phyloP scores from a whole-genome alignment of 495 filamentous ascomycete genomes.

The Penicillium daleae region DNA sequence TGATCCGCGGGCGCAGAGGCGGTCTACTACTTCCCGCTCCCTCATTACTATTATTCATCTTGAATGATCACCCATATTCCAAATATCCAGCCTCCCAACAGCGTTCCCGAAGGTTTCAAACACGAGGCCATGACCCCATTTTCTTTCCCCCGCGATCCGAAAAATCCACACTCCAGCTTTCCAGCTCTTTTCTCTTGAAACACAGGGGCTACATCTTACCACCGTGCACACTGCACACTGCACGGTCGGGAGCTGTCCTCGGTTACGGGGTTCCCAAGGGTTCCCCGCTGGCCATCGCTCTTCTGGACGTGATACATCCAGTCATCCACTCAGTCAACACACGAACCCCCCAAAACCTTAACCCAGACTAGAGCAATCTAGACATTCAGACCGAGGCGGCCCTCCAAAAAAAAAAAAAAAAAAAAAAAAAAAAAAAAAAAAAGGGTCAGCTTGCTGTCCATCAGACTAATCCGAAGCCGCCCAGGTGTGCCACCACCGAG shows the following conservation, averaged over 20 bases:
- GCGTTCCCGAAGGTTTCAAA: too few relatives aligned
- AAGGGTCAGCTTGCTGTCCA: too few relatives aligned
- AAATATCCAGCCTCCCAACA: too few relatives aligned
- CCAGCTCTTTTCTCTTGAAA: background rate
- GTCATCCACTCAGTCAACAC: background rate
- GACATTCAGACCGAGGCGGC: background rate
- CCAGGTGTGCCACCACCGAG: too few relatives aligned
- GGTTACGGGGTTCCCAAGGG: background rate
- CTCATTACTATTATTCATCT: too few relatives aligned
- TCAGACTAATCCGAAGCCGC: too few relatives aligned
- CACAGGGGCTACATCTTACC: background rate
- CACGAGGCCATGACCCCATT: background rate
- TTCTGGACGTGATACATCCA: background rate
- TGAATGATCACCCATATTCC: background rate
- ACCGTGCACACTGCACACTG: background rate
- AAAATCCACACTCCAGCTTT: too few relatives aligned
- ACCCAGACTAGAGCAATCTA: background rate
- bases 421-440: too few relatives aligned
- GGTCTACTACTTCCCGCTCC: too few relatives aligned
- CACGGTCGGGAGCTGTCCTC: constrained; percentile 1
- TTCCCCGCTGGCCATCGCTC: background rate
- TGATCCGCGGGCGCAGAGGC: background rate
- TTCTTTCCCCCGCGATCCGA: background rate
- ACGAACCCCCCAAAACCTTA: background rate
- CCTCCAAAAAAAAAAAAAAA: background rate